Evolutionary conservation across 2,329 filamentous ascomycete species (phyloP).

Genomic region (Clarireedia homoeocarpa): DNA sequence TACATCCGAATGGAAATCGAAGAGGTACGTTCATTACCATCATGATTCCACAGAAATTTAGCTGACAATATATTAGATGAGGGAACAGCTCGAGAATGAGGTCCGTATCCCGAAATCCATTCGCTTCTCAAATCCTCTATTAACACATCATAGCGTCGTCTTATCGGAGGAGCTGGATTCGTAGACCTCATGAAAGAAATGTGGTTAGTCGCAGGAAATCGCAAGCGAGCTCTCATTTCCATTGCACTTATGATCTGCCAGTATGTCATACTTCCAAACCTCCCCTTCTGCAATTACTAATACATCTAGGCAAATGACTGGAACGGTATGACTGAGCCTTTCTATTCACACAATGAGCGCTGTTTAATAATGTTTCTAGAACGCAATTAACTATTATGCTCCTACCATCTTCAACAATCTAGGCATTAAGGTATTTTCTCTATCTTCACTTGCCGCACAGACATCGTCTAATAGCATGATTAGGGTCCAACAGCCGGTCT

Average conservation of each 20-base stretch:
- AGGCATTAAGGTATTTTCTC: conserved; percentile 40
- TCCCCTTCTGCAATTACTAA: too few relatives aligned
- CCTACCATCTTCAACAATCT: conserved; percentile 61
- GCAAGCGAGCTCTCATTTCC: conserved; percentile 56
- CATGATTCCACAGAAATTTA: neutral
- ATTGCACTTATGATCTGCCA: conserved; percentile 54
- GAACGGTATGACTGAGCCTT: conserved; percentile 26
- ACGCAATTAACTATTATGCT: conserved; percentile 45
- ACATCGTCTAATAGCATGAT: too few relatives aligned
- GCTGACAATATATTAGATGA: conserved; percentile 27
- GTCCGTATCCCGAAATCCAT: too few relatives aligned
- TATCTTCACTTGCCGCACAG: too few relatives aligned
- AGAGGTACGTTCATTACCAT: conserved; percentile 34
- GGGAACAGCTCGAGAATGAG: conserved; percentile 41
- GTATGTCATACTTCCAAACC: neutral
- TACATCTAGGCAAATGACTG: conserved; percentile 45
- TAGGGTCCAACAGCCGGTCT: conserved; percentile 44
- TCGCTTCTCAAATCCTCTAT: too few relatives aligned
- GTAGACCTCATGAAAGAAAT: conserved; percentile 53
- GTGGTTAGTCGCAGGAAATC: conserved; percentile 48
- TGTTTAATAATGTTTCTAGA: conserved; percentile 12
- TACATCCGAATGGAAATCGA: conserved; percentile 45
- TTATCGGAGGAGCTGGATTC: conserved; percentile 41
- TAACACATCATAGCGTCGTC: conserved; percentile 20
- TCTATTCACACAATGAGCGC: too few relatives aligned